Percentiles rank a stretch among this genome's conserved stretches.
Evolutionary conservation across 2,329 filamentous ascomycete genomes (phyloP).

Genomic region (Penicillium sumatraense): DNA sequence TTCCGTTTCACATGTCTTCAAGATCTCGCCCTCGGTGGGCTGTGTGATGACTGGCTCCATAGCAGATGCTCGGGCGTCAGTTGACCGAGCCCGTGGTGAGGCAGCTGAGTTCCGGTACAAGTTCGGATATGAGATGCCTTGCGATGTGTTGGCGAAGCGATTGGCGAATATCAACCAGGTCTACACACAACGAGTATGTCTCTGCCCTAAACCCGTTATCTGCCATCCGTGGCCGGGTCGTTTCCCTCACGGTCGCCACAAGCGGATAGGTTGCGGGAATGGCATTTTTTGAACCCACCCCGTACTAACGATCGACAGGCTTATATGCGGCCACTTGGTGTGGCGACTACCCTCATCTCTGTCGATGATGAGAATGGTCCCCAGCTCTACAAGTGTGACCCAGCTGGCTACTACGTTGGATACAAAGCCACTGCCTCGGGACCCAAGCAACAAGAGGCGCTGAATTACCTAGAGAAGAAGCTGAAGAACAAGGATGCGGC

Average conservation of each 20-base stretch:
- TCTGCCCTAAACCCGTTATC: conserved; percentile 33
- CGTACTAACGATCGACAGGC: conserved; percentile 58
- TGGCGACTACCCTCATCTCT: conserved; percentile 93
- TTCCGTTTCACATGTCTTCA: conserved; percentile 97
- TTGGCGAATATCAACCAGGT: conserved; percentile 99
- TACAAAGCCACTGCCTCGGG: conserved; percentile 98
- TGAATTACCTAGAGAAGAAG: conserved; percentile 99
- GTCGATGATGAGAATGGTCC: conserved; percentile 90
- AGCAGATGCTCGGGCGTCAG: conserved; percentile 91
- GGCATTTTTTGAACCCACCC: not conserved
- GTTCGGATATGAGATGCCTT: conserved; percentile 99
- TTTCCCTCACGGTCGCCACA: not conserved
- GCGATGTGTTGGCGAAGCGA: conserved; percentile 93
- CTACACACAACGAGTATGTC: conserved; percentile 86
- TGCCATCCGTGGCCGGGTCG: not conserved
- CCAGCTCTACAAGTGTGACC: conserved; percentile 97
- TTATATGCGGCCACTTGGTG: conserved; percentile 97
- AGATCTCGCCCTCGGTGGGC: conserved; percentile 91
- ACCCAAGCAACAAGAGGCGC: conserved; percentile 96
- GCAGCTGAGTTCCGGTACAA: conserved; percentile 99
- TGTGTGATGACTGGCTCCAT: conserved; percentile 99
- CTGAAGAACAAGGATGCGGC: conserved; percentile 98
- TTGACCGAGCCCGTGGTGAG: conserved; percentile 90
- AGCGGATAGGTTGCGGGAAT: not conserved
- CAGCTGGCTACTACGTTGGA: conserved; percentile 95